Percentiles rank a stretch among this genome's conserved stretches.
Evolutionary conservation across 164 flowering plant genomes (phyloP).

Genomic region (Vitis riparia): DNA sequence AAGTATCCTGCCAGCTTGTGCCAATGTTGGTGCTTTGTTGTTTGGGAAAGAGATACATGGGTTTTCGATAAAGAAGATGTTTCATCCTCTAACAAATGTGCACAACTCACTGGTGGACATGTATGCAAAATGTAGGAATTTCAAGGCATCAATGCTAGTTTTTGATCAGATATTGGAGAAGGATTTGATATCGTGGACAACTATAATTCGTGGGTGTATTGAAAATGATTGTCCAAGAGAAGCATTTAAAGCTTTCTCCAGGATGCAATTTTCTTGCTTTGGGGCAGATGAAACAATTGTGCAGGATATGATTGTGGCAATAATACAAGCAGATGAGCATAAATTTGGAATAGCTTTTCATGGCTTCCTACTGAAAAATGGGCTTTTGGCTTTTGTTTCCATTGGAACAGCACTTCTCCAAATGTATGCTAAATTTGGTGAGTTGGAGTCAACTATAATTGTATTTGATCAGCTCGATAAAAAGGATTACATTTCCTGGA

Average conservation of each 20-base stretch:
- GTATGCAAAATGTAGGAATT: constrained; percentile 50
- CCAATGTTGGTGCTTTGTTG: constrained; percentile 36
- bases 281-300: constrained; percentile 35
- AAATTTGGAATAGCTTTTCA: constrained; percentile 39
- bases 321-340: constrained; percentile 26
- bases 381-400: constrained; percentile 34
- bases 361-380: constrained; percentile 36
- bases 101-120: constrained; percentile 56
- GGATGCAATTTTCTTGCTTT: constrained; percentile 26
- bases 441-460: constrained; percentile 24
- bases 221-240: constrained; percentile 33
- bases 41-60: constrained; percentile 61
- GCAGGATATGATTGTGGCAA: constrained; percentile 30
- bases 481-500: constrained; percentile 63
- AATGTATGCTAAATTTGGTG: constrained; percentile 53
- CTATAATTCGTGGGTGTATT: constrained; percentile 41
- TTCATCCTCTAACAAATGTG: constrained; percentile 29
- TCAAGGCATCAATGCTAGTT: constrained; percentile 33
- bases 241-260: constrained; percentile 30
- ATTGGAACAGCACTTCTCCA: constrained; percentile 49
- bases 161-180: constrained; percentile 34
- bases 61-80: constrained; percentile 29
- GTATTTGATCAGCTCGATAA: constrained; percentile 39
- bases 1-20: constrained; percentile 57
- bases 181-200: constrained; percentile 64